Evolutionary conservation across 129 eudicot genomes (phyloP).

Genomic region (carrot (Daucus carota)): DNA sequence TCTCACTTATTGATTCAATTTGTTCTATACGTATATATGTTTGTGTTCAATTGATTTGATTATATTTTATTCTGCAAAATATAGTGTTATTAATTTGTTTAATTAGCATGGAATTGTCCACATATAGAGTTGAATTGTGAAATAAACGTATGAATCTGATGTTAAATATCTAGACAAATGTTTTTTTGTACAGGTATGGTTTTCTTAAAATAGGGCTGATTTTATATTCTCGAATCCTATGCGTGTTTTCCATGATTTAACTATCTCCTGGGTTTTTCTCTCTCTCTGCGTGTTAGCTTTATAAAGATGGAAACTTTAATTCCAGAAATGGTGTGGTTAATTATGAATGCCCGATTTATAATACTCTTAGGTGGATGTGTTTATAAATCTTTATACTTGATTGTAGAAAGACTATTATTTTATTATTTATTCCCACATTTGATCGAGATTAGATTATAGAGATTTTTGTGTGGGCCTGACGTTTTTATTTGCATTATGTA

Average conservation of each 20-base stretch:
- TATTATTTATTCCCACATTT: too few species aligned
- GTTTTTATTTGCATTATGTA: background rate
- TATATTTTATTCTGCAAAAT: background rate
- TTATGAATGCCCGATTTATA: background rate
- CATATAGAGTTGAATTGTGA: background rate
- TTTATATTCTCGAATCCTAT: background rate
- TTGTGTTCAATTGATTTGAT: background rate
- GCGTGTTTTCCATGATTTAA: background rate
- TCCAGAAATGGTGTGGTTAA: background rate
- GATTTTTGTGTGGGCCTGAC: too few species aligned
- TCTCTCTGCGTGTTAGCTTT: too few species aligned
- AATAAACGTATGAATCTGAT: background rate
- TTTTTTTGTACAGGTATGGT: background rate
- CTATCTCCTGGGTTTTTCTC: background rate
- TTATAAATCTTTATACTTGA: background rate
- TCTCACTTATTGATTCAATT: background rate
- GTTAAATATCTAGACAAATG: background rate
- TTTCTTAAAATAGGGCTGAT: background rate
- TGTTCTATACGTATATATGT: background rate
- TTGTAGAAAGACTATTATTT: constrained; percentile 20
- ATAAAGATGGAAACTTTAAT: too few species aligned
- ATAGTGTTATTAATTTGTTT: background rate
- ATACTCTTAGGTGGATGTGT: background rate
- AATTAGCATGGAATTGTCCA: background rate
- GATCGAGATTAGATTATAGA: too few species aligned